These are phyloP conservation scores for Globomyces pollinis-pini DNA, from an alignment of 192 early-diverging fungal genomes.

Conservation along the genomic window DNA sequence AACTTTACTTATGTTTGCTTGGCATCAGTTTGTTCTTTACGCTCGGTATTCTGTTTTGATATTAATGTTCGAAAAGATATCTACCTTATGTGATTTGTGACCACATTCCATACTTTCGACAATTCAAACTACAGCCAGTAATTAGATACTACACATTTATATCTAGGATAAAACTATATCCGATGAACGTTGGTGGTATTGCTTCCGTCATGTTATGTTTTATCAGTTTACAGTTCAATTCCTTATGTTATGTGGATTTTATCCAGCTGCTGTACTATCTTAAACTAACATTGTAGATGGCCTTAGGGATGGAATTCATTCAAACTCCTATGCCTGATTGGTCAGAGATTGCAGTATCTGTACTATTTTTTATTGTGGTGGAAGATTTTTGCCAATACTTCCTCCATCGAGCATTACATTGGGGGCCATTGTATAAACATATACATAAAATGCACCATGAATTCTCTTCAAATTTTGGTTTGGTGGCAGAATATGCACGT, in stretches of 20 bases:
- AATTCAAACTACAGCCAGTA: constrained; percentile 85
- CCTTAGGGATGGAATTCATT: constrained; percentile 77
- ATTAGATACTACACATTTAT: constrained; percentile 1
- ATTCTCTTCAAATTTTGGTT: constrained; percentile 81
- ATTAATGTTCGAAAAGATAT: neutral
- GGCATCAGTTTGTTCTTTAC: constrained; percentile 91
- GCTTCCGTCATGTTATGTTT: constrained; percentile 60
- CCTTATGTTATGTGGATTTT: constrained; percentile 83
- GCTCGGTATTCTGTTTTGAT: constrained; percentile 50
- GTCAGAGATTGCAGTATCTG: constrained; percentile 22
- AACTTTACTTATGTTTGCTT: constrained; percentile 64
- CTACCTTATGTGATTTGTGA: constrained; percentile 81
- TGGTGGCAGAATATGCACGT: constrained; percentile 86
- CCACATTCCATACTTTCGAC: constrained; percentile 73
- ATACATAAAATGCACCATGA: constrained; percentile 96
- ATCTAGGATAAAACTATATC: constrained; percentile 56
- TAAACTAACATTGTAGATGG: too few species aligned
- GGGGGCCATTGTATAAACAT: constrained; percentile 74
- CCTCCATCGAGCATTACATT: constrained; percentile 82
- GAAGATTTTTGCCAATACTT: constrained; percentile 93
- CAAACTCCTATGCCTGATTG: constrained; percentile 76
- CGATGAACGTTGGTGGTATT: constrained; percentile 61
- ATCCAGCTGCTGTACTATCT: constrained; percentile 82
- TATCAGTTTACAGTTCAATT: constrained; percentile 75
- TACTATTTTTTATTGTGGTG: constrained; percentile 57